Conservation (phyloP, 345 rosid genomes). For the Anacardium occidentale region DNA sequence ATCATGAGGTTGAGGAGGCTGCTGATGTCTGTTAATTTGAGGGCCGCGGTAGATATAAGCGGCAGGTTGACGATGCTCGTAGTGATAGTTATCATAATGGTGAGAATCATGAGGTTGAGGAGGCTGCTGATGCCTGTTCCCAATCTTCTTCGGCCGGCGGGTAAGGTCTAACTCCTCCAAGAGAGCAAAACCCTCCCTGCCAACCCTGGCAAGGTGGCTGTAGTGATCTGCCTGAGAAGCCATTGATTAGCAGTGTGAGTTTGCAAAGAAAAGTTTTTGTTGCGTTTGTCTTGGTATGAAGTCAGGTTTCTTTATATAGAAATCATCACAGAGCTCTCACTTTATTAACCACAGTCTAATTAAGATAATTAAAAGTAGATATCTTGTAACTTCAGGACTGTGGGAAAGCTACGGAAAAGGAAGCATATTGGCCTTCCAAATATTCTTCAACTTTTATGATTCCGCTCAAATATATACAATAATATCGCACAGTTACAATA, state of each 20-base stretch:
- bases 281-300: not conserved
- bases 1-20: conserved; percentile 2
- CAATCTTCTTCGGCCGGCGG: not conserved
- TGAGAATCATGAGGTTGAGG: not conserved
- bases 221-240: not conserved
- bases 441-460: not conserved
- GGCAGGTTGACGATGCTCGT: not conserved
- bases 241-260: not conserved
- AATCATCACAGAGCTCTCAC: not conserved
- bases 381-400: not conserved
- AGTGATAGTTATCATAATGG: not conserved
- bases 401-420: not conserved
- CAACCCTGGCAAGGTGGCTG: conserved; percentile 11
- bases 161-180: not conserved
- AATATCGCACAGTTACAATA: not conserved
- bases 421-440: not conserved
- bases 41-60: conserved; percentile 4
- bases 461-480: not conserved
- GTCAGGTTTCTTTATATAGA: not conserved
- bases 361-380: not conserved
- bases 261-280: not conserved
- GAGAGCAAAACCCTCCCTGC: conserved; percentile 22
- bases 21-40: conserved; percentile 2
- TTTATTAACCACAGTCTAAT: too few species aligned
- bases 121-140: not conserved